A percentile compares a stretch with the other conserved stretches of the same genome.
These are phyloP conservation scores for Lentinula edodes DNA, from an alignment of 768 basidiomycete species.

Conservation along the genomic window DNA sequence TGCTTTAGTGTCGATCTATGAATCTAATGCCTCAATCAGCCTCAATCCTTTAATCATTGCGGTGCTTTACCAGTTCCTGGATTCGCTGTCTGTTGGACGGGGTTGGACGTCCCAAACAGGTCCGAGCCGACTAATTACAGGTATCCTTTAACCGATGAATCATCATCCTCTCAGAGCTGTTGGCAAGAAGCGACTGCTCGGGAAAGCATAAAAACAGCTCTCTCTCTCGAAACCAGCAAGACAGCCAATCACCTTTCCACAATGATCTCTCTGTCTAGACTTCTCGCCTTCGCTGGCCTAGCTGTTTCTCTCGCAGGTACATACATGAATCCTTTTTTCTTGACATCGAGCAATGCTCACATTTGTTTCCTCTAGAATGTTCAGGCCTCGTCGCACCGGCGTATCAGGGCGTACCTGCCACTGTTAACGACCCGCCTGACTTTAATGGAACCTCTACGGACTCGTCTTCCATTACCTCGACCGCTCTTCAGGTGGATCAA, in stretches of 20 bases:
- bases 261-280: conserved; percentile 2
- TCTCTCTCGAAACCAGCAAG: neutral
- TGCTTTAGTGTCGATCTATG: neutral
- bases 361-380: neutral
- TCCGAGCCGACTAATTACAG: neutral
- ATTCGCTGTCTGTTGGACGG: neutral
- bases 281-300: neutral
- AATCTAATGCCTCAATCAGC: neutral
- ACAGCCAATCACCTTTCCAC: neutral
- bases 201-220: neutral
- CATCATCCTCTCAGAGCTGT: too few species aligned
- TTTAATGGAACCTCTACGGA: conserved; percentile 11
- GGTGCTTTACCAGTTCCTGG: neutral
- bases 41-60: neutral
- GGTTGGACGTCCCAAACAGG: neutral
- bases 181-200: too few species aligned
- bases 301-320: conserved; percentile 3
- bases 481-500: conserved; percentile 12
- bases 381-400: neutral
- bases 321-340: neutral
- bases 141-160: too few species aligned
- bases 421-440: conserved; percentile 2
- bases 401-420: conserved; percentile 1
- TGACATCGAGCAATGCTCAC: neutral
- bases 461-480: conserved; percentile 10